Evolutionary conservation across 306 rosid genomes (phyloP).

Genomic region (Alnus rubra): DNA sequence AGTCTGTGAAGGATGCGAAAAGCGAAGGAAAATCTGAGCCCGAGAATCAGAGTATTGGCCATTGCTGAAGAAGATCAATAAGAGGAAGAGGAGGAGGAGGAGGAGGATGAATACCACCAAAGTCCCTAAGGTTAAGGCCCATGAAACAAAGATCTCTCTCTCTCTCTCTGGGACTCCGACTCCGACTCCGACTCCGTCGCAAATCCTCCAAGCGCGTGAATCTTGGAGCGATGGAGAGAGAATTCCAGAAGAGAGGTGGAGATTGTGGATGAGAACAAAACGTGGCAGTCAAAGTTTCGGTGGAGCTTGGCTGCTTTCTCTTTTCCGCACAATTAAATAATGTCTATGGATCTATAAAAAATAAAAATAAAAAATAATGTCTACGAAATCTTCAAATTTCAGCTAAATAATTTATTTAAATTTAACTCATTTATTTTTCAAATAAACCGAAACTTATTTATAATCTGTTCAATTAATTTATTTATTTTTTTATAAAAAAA

Average conservation of each 20-base stretch:
- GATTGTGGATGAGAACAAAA: neutral
- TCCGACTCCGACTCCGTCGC: neutral
- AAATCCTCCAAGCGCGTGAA: neutral
- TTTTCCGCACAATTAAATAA: no score
- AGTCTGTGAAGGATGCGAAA: conserved; percentile 51
- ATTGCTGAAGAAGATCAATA: conserved; percentile 30
- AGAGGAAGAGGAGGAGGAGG: conserved; percentile 22
- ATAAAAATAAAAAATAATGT: no score
- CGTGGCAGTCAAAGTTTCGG: neutral
- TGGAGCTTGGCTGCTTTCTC: neutral
- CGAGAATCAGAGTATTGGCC: conserved; percentile 38
- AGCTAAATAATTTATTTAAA: no score
- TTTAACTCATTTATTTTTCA: no score
- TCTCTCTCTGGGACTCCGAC: neutral
- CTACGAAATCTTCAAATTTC: no score
- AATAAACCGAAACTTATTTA: no score
- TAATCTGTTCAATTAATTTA: no score
- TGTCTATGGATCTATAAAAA: no score
- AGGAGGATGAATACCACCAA: neutral
- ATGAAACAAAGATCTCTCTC: conserved; percentile 39
- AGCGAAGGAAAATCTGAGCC: conserved; percentile 21
- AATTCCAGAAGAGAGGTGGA: neutral
- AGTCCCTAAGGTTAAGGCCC: conserved; percentile 50
- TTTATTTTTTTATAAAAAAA: no score
- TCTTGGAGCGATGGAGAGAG: neutral